Base-by-base conservation (phyloP, 139 green algal genomes). In the Ettlia oleoabundans region DNA sequence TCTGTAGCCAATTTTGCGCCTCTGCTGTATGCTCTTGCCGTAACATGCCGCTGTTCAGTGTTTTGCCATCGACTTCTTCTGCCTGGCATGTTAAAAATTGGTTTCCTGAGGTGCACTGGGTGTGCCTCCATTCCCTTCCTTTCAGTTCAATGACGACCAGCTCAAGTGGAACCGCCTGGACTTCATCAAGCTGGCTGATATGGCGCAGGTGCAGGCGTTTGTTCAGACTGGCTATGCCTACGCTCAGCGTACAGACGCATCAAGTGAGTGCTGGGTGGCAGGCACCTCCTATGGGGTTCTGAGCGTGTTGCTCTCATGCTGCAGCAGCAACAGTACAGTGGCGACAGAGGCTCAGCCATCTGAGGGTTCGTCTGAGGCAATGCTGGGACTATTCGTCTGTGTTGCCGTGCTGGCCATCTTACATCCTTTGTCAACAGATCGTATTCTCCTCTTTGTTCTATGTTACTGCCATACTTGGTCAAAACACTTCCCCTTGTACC, bases 131-230 rank as follows among this genome's bases (percentile, higher is more conserved):
- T n/a, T n/a, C n/a, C n/a, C n/a, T n/a, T n/a, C n/a, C n/a, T 43
- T 33, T 26, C 78, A 84, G 78, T 88, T 88, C 58, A 51, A 85
- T n/a, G 88, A 92, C 47, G 85, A 87, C 62, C 51, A 88, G 67
- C 77, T 92, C 28, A 41, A 75, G 19, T 87, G 65, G 35, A 40
- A 26, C 37, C 85, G 88, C 32, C 80, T 92, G 32, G 88, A 92
- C 64, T 92, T 91, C 61, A 24, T 92, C 64, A 88, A 89, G 76
- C 77, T 92, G 33, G 35, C 70, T 6, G 35, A 71, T 26, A 80
- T 81, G 62, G 64, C 88, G 26, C 64, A 87, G 47, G 84, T 92
- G 51, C 52, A 75, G 77, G 30, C 37, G 10, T 65, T 92, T 38
- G 84, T 91, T 30, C 38, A 84, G 33, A 62, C 38, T 9, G 88